Evolutionary conservation across 352 stramenopile genomes (phyloP).

Genomic region (Globisporangium irregulare): DNA sequence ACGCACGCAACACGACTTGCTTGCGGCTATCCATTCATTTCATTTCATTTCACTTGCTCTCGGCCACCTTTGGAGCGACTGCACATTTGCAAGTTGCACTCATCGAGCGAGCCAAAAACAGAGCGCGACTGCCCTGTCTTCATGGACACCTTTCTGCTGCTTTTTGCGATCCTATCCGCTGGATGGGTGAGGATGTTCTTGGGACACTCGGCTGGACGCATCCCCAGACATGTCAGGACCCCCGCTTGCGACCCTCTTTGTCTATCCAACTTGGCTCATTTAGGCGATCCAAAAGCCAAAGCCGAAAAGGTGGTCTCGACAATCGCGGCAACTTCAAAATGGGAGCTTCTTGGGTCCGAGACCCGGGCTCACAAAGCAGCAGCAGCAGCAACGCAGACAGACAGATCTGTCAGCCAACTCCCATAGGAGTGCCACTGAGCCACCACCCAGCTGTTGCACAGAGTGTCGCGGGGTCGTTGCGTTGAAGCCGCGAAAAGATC

Average conservation of each 20-base stretch:
- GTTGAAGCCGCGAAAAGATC: constrained; percentile 2
- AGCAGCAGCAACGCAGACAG: too few species aligned
- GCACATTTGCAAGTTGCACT: not conserved
- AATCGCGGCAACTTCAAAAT: not conserved
- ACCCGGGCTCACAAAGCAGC: not conserved
- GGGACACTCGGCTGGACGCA: not conserved
- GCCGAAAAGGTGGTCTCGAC: not conserved
- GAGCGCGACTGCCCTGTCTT: constrained; percentile 2
- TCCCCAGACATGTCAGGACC: not conserved
- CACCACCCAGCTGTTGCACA: not conserved
- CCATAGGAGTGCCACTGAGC: not conserved
- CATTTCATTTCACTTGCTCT: not conserved
- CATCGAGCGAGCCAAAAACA: not conserved
- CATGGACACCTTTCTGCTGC: constrained; percentile 5
- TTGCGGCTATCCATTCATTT: not conserved
- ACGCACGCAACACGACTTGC: not conserved
- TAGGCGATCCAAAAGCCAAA: not conserved
- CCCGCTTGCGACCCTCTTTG: not conserved
- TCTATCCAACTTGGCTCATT: not conserved
- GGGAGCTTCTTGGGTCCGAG: not conserved
- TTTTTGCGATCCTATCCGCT: not conserved
- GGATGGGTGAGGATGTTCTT: not conserved
- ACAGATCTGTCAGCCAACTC: not conserved
- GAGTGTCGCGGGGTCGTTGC: not conserved
- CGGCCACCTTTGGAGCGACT: not conserved